phyloP scores from a whole-genome alignment of 73 alveolate species.

The Symbiodinium natans region DNA sequence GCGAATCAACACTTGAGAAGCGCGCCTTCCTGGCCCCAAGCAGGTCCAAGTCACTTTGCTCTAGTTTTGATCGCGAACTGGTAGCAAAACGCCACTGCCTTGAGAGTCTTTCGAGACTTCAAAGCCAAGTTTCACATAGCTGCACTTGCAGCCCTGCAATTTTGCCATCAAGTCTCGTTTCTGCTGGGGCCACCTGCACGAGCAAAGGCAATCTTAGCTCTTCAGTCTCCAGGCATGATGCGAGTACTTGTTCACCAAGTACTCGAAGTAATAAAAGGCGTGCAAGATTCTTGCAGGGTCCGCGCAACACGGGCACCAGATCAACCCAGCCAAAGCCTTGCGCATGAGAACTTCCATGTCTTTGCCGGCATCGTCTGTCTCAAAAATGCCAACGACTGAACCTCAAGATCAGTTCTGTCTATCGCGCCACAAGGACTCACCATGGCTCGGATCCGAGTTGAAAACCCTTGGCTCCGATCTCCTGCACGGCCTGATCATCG shows the following conservation, averaged over 20 bases:
- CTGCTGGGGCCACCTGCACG: not conserved
- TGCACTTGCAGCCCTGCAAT: not conserved
- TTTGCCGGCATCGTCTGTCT: slow-evolving; percentile 5
- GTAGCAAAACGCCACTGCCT: not conserved
- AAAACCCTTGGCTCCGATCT: slow-evolving; percentile 20
- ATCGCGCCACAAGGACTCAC: not conserved
- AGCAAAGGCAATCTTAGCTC: no score
- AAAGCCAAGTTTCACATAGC: not conserved
- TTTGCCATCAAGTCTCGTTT: not conserved
- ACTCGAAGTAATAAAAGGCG: no score
- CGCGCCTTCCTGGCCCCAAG: not conserved
- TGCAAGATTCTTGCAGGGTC: no score
- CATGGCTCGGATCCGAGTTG: not conserved
- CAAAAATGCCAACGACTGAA: slow-evolving; percentile 38
- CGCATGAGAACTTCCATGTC: not conserved
- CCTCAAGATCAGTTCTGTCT: not conserved
- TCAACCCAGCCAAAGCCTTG: not conserved
- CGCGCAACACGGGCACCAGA: no score
- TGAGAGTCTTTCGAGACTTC: not conserved
- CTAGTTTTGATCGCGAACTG: not conserved
- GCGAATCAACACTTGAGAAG: no score
- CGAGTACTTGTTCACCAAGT: no score
- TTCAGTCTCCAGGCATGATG: no score
- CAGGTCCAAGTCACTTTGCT: not conserved
- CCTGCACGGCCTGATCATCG: slow-evolving; percentile 5